Evolutionary conservation across 495 filamentous ascomycete genomes (phyloP), one percentile per base, ranked within the genome.

Genomic region (Glutinoglossum americanum): DNA sequence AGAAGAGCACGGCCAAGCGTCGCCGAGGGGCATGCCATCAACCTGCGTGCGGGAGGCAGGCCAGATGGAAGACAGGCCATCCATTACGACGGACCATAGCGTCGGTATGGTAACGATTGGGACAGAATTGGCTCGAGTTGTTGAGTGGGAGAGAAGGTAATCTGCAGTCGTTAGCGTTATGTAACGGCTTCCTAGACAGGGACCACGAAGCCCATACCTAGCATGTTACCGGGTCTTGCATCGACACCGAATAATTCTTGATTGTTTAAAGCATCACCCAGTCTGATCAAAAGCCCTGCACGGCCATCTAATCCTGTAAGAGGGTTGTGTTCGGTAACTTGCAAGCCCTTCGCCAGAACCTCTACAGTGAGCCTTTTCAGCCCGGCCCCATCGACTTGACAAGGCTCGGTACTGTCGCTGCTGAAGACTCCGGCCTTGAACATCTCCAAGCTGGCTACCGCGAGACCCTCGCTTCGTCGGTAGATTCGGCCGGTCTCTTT

Each of bases 341-440:
- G 92, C 64, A 98, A 74, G 25, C 85, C 92, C 60, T 77, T 80
- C 8, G 82, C 76, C 71, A 95, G 74, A 51, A 77, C 73, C 48
- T 88, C 81, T 28, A 83, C 75, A 4, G 82, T 89, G 53, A 98
- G 68, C 53, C 74, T 81, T 64, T 78, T 81, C 64, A 98, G 70
- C 1, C 84, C 93, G 8, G 75, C 78, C 57, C 82, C 86, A 66
- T 98, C 92, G 25, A 97, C 92, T 68, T 93, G 89, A 62, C 80
- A 85, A 39, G 86, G 89, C 67, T 94, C 83, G 51, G 69, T 76
- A 1, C 76, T 74, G 63, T 89, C 81, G 64, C 89, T 86, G 61
- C 87, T 93, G 71, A 98, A 98, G 48, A 87, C 63, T n/a, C 92
- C 92, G 56, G 79, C 75, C 70, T 92, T 95, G 72, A 97, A 98